Conservation (phyloP, 2,329 filamentous ascomycete species). For the Diaporthe caulivora region DNA sequence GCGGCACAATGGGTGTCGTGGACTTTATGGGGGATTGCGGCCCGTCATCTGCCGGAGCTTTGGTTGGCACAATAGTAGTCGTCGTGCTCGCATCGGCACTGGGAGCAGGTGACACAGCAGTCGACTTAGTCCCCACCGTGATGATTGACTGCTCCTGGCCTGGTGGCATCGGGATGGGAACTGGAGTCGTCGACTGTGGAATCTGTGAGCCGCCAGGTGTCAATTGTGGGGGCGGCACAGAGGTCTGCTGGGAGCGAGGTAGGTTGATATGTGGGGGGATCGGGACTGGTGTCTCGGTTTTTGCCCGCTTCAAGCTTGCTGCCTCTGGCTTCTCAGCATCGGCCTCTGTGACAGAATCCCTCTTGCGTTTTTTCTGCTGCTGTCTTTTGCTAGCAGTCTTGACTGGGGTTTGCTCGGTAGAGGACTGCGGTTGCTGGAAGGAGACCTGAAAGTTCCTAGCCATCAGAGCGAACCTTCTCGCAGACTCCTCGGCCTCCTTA, state of each 20-base stretch:
- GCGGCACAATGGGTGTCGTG: conserved; percentile 51
- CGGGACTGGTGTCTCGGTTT: conserved; percentile 55
- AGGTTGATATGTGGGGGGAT: conserved; percentile 48
- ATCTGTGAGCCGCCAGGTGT: conserved; percentile 38
- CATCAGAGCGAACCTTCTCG: conserved; percentile 48
- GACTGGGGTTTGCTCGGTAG: conserved; percentile 36
- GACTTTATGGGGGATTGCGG: conserved; percentile 50
- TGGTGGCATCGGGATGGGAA: conserved; percentile 47
- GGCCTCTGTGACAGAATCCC: conserved; percentile 47
- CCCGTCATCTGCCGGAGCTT: conserved; percentile 48
- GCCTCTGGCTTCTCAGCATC: conserved; percentile 47
- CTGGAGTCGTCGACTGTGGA: conserved; percentile 50
- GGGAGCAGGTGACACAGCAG: conserved; percentile 45
- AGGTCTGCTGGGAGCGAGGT: conserved; percentile 43
- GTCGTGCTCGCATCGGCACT: conserved; percentile 41
- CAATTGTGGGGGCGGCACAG: conserved; percentile 40
- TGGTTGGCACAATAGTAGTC: conserved; percentile 44
- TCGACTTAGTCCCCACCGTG: conserved; percentile 39
- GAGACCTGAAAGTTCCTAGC: conserved; percentile 47
- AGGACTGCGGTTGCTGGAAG: conserved; percentile 36
- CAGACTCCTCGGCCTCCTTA: conserved; percentile 65
- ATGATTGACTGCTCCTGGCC: conserved; percentile 46
- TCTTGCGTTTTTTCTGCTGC: conserved; percentile 50
- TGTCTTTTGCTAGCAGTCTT: conserved; percentile 42
- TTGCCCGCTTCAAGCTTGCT: conserved; percentile 49